phyloP scores from a whole-genome alignment of 225 moss, liverwort and hornwort species.

The Pseudisothecium myosuroides region DNA sequence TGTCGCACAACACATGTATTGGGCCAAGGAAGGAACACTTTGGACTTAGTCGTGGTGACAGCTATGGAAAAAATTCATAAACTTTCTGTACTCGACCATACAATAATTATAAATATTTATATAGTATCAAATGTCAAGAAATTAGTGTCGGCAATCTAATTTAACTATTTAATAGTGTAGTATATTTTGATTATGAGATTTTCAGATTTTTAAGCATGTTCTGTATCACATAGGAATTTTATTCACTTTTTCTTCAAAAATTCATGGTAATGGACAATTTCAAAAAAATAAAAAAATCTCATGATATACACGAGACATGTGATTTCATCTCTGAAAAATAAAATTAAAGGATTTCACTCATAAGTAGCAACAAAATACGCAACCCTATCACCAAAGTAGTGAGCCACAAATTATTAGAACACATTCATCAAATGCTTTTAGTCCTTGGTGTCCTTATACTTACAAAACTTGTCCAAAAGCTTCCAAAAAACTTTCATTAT shows the following conservation, averaged over 20 bases:
- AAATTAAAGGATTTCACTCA: neutral
- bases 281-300: neutral
- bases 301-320: neutral
- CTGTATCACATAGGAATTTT: too few relatives aligned
- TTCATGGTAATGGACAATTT: neutral
- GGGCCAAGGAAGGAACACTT: too few relatives aligned
- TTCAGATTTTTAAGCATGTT: neutral
- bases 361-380: neutral
- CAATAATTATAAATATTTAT: too few relatives aligned
- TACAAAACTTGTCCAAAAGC: neutral
- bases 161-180: too few relatives aligned
- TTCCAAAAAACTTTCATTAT: neutral
- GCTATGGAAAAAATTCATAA: too few relatives aligned
- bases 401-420: neutral
- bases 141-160: too few relatives aligned
- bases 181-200: neutral
- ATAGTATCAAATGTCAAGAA: too few relatives aligned
- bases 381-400: neutral
- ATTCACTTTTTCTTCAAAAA: too few relatives aligned
- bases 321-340: neutral
- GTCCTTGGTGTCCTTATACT: neutral
- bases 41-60: too few relatives aligned
- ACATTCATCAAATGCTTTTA: neutral
- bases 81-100: too few relatives aligned
- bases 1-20: too few relatives aligned